Conservation (phyloP, 495 filamentous ascomycete genomes). For the Haplographium delicatum region DNA sequence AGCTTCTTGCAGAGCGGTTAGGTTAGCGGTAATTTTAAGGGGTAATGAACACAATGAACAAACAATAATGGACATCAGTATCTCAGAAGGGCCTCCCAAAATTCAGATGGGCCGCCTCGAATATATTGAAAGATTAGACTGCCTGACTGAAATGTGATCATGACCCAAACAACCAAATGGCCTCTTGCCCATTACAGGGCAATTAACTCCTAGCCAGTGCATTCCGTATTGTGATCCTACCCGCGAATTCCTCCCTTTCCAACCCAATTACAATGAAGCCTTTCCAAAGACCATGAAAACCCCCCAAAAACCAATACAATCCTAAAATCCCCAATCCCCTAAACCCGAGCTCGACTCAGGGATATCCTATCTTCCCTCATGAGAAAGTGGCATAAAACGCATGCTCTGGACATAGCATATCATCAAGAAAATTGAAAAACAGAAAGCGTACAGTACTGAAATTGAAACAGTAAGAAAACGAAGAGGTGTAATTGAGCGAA, state of each 20-base stretch:
- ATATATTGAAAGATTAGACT: conserved; percentile 19
- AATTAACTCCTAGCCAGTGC: conserved; percentile 6
- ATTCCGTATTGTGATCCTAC: too few species aligned
- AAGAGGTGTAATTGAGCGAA: conserved; percentile 6
- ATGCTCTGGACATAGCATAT: not conserved
- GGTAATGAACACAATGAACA: conserved; percentile 3
- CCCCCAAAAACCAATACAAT: conserved; percentile 7
- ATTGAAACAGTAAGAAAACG: not conserved
- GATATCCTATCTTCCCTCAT: not conserved
- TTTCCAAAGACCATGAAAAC: too few species aligned
- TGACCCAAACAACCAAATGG: conserved; percentile 3
- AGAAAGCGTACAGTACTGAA: not conserved
- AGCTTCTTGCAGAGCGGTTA: conserved; percentile 69
- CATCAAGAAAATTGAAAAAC: not conserved
- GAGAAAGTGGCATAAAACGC: not conserved
- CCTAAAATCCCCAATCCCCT: conserved; percentile 2
- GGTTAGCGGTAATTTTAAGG: conserved; percentile 30
- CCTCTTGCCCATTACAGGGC: conserved; percentile 4
- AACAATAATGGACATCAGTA: not conserved
- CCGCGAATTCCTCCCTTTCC: not conserved
- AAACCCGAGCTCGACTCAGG: conserved; percentile 4
- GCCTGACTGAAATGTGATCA: conserved; percentile 13
- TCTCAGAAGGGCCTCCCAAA: conserved; percentile 26
- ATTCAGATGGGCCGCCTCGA: conserved; percentile 19
- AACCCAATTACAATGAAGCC: too few species aligned